Percentiles rank a stretch among this genome's conserved stretches.
These are phyloP conservation scores for Rhodofomes roseus DNA, from an alignment of 1,284 basidiomycete genomes.

Conservation along the genomic window DNA sequence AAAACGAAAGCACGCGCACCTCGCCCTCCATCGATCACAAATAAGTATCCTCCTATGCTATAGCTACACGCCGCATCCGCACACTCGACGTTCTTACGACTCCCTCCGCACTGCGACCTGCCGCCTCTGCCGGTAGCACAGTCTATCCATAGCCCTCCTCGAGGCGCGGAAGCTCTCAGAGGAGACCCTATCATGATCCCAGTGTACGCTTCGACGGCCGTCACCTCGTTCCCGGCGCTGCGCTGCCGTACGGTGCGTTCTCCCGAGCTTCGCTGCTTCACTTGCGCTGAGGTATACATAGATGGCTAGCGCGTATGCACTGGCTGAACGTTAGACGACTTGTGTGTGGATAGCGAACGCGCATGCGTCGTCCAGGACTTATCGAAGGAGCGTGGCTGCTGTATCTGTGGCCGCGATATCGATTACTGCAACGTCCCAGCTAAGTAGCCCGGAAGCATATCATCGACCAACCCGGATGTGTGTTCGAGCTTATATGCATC, in stretches of 20 bases:
- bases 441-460: no score
- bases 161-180: background rate
- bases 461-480: no score
- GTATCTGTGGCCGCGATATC: no score
- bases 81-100: background rate
- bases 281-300: background rate
- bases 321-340: no score
- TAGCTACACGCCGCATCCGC: background rate
- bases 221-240: background rate
- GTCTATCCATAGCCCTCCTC: background rate
- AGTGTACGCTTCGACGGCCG: background rate
- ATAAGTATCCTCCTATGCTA: background rate
- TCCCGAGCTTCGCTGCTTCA: background rate
- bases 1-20: no score
- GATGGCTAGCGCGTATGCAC: background rate
- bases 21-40: background rate
- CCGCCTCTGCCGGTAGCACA: background rate
- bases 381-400: no score
- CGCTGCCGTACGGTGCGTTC: no score
- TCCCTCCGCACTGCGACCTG: background rate
- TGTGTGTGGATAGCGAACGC: no score
- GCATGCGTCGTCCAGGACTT: no score
- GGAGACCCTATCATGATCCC: background rate
- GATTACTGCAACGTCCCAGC: no score
- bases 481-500: no score